Conservation (phyloP, 2,329 filamentous ascomycete species). For the Chrysosporium queenslandicum region DNA sequence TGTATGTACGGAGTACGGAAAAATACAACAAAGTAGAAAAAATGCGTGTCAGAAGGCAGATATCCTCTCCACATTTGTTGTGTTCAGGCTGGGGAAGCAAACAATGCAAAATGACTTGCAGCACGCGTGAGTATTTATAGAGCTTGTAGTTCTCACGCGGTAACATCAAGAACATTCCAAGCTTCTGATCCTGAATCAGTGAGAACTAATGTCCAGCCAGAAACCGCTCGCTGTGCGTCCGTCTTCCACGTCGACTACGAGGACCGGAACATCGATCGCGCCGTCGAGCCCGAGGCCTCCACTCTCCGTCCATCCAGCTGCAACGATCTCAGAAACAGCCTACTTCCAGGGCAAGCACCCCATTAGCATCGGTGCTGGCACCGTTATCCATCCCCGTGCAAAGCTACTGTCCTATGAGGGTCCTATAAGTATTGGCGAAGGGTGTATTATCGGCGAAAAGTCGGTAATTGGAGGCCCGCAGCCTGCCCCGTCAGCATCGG, state of each 20-base stretch:
- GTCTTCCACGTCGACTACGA: constrained; percentile 17
- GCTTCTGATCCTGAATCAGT: neutral
- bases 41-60: no score
- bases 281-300: constrained; percentile 26
- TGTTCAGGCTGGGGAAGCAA: neutral
- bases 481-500: constrained; percentile 1
- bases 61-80: neutral
- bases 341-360: constrained; percentile 56
- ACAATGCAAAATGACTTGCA: neutral
- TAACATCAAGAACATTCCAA: neutral
- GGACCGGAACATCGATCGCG: constrained; percentile 17
- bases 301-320: constrained; percentile 28
- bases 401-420: constrained; percentile 69
- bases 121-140: no score
- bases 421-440: constrained; percentile 68
- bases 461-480: constrained; percentile 39
- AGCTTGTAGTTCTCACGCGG: neutral
- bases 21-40: no score
- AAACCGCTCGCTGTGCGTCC: constrained; percentile 21
- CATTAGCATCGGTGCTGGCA: constrained; percentile 67
- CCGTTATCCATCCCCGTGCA: constrained; percentile 75
- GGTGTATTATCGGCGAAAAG: constrained; percentile 70
- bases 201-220: constrained; percentile 5
- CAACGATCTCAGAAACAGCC: constrained; percentile 33
- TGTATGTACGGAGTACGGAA: neutral